Conservation (phyloP, 495 filamentous ascomycete species). For the Penicillium ucsense region DNA sequence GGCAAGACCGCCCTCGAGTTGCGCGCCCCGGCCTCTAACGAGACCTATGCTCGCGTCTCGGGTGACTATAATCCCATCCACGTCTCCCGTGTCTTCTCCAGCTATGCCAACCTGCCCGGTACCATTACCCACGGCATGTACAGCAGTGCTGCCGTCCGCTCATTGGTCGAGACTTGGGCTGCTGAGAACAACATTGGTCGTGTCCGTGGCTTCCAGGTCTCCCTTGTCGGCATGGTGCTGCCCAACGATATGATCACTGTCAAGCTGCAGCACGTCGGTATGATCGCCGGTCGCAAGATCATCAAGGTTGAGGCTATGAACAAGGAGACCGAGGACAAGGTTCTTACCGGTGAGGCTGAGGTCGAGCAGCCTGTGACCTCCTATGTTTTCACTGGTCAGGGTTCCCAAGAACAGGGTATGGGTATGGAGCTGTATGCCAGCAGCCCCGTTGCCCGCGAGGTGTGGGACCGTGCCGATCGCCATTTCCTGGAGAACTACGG, state of each 20-base stretch:
- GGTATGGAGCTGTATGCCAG: constrained; percentile 96
- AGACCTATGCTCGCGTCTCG: constrained; percentile 94
- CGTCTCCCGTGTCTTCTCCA: constrained; percentile 91
- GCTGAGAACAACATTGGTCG: constrained; percentile 97
- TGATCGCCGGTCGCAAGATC: constrained; percentile 97
- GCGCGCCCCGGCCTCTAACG: constrained; percentile 91
- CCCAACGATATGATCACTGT: constrained; percentile 92
- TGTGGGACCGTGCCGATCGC: constrained; percentile 96
- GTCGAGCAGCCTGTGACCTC: constrained; percentile 96
- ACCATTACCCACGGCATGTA: constrained; percentile 99
- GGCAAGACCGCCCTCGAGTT: constrained; percentile 81
- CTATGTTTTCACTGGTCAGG: constrained; percentile 97
- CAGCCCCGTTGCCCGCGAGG: constrained; percentile 87
- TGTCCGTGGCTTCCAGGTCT: constrained; percentile 92
- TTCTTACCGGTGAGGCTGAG: constrained; percentile 88
- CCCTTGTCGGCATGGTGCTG: constrained; percentile 93
- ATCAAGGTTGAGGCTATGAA: constrained; percentile 96
- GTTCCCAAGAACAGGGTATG: constrained; percentile 98
- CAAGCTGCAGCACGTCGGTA: constrained; percentile 90
- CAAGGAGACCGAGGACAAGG: constrained; percentile 89
- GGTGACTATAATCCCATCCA: constrained; percentile 99
- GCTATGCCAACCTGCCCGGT: constrained; percentile 86
- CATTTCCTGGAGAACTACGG: constrained; percentile 99
- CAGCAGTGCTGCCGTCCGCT: constrained; percentile 92
- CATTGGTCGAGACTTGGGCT: constrained; percentile 97